Evolutionary conservation across 495 filamentous ascomycete genomes (phyloP).

Genomic region (Geoglossum glabrum): DNA sequence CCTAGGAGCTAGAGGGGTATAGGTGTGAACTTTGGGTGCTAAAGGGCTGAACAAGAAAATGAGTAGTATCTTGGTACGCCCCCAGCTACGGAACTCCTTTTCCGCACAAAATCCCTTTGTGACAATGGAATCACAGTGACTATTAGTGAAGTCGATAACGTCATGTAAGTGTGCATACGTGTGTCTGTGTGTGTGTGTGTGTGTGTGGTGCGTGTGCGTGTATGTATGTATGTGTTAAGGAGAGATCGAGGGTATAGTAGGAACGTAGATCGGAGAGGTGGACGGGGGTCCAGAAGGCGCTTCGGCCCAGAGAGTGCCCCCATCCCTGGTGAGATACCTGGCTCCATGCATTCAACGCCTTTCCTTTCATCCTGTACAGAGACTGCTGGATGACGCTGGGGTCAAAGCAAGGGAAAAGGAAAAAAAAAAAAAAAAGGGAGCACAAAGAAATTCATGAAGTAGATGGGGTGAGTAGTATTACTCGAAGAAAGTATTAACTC

Average conservation of each 20-base stretch:
- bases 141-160: not conserved
- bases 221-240: too few relatives aligned
- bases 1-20: not conserved
- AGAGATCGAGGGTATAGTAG: not conserved
- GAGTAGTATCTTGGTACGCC: not conserved
- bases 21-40: not conserved
- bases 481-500: constrained; percentile 1
- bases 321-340: not conserved
- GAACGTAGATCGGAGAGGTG: not conserved
- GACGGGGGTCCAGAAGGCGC: not conserved
- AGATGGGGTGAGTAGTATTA: constrained; percentile 1
- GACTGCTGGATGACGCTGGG: not conserved
- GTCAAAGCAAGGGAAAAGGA: not conserved
- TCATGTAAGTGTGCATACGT: too few relatives aligned
- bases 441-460: not conserved
- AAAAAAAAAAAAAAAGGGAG: not conserved
- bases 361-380: not conserved
- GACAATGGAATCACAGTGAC: not conserved
- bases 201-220: too few relatives aligned
- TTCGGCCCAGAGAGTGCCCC: not conserved
- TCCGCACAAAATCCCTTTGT: not conserved
- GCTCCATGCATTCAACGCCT: not conserved
- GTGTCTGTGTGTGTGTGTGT: too few relatives aligned
- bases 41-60: not conserved
- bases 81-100: not conserved